Base-by-base conservation (phyloP, 2,329 filamentous ascomycete species). In the Penicillium sp. region DNA sequence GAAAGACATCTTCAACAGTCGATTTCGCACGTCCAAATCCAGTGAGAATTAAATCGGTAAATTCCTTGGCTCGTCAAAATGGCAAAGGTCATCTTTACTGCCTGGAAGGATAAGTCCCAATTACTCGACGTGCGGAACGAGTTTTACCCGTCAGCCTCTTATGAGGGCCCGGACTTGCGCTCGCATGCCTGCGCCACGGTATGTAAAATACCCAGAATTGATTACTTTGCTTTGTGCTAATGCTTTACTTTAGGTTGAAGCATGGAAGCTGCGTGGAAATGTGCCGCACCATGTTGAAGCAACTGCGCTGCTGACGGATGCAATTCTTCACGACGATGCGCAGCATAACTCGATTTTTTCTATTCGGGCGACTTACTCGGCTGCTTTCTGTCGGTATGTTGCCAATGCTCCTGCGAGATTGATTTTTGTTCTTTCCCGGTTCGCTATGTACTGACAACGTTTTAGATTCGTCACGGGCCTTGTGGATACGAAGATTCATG, bases 201-300 rank as follows among this genome's bases (percentile, higher is more conserved):
- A 74, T 50, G 68, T 56, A 41, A 43, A 24, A 27, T 33, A 44
- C 7, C 23, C 20, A 1, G 7, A 8, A 18, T 5, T 3, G 12
- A 7, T n/a, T 12, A 15, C 9, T 15, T 24, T 9, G 17, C 1
- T 3, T 9, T 9, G 15, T 34, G 10, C 46, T 53, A 27, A 53
- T 1, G 0, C 17, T 26, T 29, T 7, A 7, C 6, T 18, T 8
- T 13, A 77, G 75, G 72, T 77, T n/a, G 69, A 64, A 50, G 70
- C 68, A 2, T 78, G 75, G 75, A 77, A 77, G 51, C 39, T 75
- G 18, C 70, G 74, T 30, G 75, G 74, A 15, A 75, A 72, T 57
- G 64, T 78, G 3, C 75, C 75, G 7, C 75, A 78, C 55, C 63
- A 74, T 10, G 71, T 78, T n/a, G 75, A 78, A 55, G 72, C 75